These are phyloP conservation scores for Apophysomyces variabilis DNA, from an alignment of 371 early-diverging fungal species.

Conservation along the genomic window DNA sequence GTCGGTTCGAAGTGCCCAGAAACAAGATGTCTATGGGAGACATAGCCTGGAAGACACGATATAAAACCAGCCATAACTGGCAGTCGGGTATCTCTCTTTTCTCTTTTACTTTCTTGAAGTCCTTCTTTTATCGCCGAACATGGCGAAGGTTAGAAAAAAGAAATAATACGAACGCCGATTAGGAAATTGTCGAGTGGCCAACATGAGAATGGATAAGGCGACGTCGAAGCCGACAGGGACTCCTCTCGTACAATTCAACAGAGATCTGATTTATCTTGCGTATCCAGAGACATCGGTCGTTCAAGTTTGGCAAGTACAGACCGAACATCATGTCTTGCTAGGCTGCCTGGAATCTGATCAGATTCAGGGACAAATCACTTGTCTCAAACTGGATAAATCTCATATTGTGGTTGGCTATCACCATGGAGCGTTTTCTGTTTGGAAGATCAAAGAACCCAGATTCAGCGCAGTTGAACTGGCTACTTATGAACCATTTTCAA, in stretches of 20 bases:
- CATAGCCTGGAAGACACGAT: slow-evolving; percentile 46
- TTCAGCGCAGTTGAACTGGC: slow-evolving; percentile 13
- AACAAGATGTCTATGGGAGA: slow-evolving; percentile 9
- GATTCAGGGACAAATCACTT: slow-evolving; percentile 17
- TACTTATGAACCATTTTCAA: slow-evolving; percentile 18
- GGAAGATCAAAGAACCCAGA: slow-evolving; percentile 20
- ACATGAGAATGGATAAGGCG: slow-evolving; percentile 10
- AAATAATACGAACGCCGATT: not conserved
- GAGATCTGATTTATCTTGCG: slow-evolving; percentile 21
- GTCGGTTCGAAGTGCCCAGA: slow-evolving; percentile 33
- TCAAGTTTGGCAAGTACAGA: slow-evolving; percentile 23
- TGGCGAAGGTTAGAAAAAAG: too few relatives aligned
- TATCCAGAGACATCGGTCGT: slow-evolving; percentile 14
- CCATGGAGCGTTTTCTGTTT: slow-evolving; percentile 50
- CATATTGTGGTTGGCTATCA: slow-evolving; percentile 47
- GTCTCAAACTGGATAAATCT: slow-evolving; percentile 25
- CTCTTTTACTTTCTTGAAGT: not conserved
- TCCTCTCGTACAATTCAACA: slow-evolving; percentile 19
- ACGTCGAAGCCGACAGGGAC: not conserved
- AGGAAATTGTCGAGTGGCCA: slow-evolving; percentile 39
- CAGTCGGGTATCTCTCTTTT: slow-evolving; percentile 32
- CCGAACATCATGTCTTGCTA: slow-evolving; percentile 2
- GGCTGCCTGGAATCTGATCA: not conserved
- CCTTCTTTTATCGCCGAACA: not conserved
- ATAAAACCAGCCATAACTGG: slow-evolving; percentile 53